Evolutionary conservation across 306 rosid species (phyloP).

Genomic region (Oemleria cerasiformis): DNA sequence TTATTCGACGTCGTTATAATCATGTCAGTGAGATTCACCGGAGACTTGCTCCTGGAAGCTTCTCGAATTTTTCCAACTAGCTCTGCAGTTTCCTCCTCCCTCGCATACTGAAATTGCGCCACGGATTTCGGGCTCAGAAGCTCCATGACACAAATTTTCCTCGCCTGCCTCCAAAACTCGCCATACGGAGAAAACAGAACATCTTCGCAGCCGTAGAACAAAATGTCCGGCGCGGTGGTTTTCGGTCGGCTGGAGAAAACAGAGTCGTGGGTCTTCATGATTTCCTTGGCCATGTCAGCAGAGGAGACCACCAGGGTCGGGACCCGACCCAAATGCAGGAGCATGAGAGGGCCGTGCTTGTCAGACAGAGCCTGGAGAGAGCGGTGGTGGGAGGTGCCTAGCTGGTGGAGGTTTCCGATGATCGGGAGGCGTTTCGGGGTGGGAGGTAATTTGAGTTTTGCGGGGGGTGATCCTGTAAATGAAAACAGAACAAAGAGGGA

Average conservation of each 20-base stretch:
- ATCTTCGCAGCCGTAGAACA: slow-evolving; percentile 24
- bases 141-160: slow-evolving; percentile 20
- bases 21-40: slow-evolving; percentile 8
- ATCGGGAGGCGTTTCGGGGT: slow-evolving; percentile 31
- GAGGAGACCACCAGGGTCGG: slow-evolving; percentile 13
- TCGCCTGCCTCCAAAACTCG: slow-evolving; percentile 25
- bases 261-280: not conserved
- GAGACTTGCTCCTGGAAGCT: not conserved
- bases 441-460: slow-evolving; percentile 21
- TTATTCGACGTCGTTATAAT: not conserved
- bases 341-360: slow-evolving; percentile 18
- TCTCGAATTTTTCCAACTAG: not conserved
- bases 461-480: not conserved
- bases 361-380: slow-evolving; percentile 17
- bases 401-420: slow-evolving; percentile 39
- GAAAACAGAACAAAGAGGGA: not conserved
- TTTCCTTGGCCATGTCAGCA: not conserved
- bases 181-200: slow-evolving; percentile 15
- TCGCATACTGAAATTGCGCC: not conserved
- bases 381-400: slow-evolving; percentile 30
- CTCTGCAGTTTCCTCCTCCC: slow-evolving; percentile 19
- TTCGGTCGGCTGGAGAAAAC: slow-evolving; percentile 1
- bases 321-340: not conserved
- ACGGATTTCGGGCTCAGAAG: slow-evolving; percentile 23
- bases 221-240: not conserved